Conservation (phyloP, 164 flowering plant genomes). For the Stephania japonica region DNA sequence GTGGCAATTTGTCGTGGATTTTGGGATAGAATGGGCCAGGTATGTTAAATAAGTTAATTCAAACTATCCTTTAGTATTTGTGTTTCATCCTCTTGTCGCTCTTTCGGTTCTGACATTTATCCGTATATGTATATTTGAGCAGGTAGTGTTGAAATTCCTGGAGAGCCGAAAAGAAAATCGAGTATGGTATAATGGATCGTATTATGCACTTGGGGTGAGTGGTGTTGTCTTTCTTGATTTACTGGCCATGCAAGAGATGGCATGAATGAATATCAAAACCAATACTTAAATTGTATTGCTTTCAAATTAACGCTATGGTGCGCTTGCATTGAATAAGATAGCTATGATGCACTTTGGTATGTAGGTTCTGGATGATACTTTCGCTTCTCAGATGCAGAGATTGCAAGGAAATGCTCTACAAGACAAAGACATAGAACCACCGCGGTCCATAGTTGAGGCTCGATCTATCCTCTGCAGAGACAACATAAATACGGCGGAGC, state of each 20-base stretch:
- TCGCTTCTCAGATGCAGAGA: conserved; percentile 92
- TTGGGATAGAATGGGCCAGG: conserved; percentile 98
- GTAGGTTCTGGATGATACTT: conserved; percentile 84
- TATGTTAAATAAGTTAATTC: conserved; percentile 12
- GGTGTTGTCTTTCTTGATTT: not conserved
- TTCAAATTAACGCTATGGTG: not conserved
- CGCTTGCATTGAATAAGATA: not conserved
- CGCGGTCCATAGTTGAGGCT: conserved; percentile 78
- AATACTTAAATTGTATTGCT: not conserved
- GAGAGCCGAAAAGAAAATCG: conserved; percentile 48
- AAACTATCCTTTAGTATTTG: not conserved
- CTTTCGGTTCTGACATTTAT: conserved; percentile 28
- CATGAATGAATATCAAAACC: not conserved
- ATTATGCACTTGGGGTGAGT: conserved; percentile 52
- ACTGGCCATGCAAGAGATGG: not conserved
- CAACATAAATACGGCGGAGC: conserved; percentile 25
- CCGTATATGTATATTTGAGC: not conserved
- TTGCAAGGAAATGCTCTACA: conserved; percentile 78
- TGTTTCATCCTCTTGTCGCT: conserved; percentile 29
- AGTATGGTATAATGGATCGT: conserved; percentile 50
- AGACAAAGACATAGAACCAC: conserved; percentile 82
- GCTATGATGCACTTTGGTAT: conserved; percentile 3
- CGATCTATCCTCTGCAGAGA: conserved; percentile 87
- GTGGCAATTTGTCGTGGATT: conserved; percentile 72
- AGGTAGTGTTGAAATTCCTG: conserved; percentile 45